Conservation (phyloP, 345 rosid species). For the Excoecaria agallocha region DNA sequence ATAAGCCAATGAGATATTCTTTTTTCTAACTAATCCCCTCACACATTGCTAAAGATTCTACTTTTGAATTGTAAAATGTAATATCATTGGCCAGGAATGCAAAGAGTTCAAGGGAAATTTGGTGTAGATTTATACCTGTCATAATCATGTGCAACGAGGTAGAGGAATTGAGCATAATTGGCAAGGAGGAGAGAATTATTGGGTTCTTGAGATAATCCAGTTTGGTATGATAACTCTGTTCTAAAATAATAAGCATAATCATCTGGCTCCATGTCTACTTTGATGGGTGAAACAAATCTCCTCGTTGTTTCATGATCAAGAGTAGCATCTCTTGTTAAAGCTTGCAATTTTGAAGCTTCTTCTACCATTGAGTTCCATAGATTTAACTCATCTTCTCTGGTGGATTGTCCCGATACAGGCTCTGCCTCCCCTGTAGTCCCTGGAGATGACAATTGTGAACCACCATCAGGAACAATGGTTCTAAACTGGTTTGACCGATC, state of each 20-base stretch:
- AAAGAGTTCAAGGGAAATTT: background rate
- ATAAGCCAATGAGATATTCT: conserved; percentile 7
- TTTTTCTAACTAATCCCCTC: no score
- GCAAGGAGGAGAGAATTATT: conserved; percentile 66
- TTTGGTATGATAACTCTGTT: conserved; percentile 64
- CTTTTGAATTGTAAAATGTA: background rate
- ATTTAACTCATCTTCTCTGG: conserved; percentile 45
- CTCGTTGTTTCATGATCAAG: conserved; percentile 60
- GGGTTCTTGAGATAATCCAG: conserved; percentile 58
- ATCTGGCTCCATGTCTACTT: conserved; percentile 52
- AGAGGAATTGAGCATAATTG: conserved; percentile 89
- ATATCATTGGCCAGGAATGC: background rate
- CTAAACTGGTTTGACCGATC: conserved; percentile 44
- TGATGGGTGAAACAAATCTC: conserved; percentile 58
- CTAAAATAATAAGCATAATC: conserved; percentile 48
- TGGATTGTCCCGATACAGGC: conserved; percentile 45
- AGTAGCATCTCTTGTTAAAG: conserved; percentile 26
- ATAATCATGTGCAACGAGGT: conserved; percentile 63
- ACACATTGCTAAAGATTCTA: background rate
- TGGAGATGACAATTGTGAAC: conserved; percentile 55
- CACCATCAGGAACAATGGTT: conserved; percentile 51
- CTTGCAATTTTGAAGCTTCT: conserved; percentile 62
- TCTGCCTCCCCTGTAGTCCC: conserved; percentile 43
- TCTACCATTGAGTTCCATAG: conserved; percentile 75
- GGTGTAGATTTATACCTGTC: conserved; percentile 55